These are phyloP conservation scores for Lotmaria passim DNA, from an alignment of 208 protist genomes.

Conservation along the genomic window DNA sequence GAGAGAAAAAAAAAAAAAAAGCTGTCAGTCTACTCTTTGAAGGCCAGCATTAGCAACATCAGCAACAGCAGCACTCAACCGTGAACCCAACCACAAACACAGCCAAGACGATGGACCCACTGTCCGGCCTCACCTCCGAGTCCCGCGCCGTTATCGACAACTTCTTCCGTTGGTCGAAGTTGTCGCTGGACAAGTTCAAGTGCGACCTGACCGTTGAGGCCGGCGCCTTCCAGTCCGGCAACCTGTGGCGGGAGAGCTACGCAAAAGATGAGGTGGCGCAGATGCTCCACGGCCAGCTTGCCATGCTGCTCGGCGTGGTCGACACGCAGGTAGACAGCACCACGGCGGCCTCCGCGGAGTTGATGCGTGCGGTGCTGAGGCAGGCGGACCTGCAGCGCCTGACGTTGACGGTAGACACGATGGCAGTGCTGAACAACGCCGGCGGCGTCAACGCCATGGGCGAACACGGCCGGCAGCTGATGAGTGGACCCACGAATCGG, in stretches of 20 bases:
- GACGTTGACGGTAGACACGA: conserved; percentile 54
- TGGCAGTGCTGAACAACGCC: conserved; percentile 55
- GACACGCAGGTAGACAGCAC: conserved; percentile 60
- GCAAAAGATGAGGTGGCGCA: conserved; percentile 46
- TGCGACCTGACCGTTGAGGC: conserved; percentile 68
- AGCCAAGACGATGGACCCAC: conserved; percentile 29
- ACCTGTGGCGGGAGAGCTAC: conserved; percentile 62
- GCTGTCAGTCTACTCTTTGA: too few relatives aligned
- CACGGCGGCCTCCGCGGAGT: conserved; percentile 50
- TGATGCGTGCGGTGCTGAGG: conserved; percentile 70
- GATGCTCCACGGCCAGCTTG: conserved; percentile 62
- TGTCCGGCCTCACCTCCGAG: conserved; percentile 58
- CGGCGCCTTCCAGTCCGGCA: conserved; percentile 52
- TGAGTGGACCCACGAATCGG: conserved; percentile 59
- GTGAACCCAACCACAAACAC: too few relatives aligned
- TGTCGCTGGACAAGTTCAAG: conserved; percentile 71
- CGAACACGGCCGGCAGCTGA: conserved; percentile 54
- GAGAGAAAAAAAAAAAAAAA: too few relatives aligned
- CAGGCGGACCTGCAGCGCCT: conserved; percentile 71
- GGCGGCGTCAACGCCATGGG: conserved; percentile 58
- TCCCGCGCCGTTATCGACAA: conserved; percentile 57
- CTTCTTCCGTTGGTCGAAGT: conserved; percentile 68
- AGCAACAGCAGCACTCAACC: too few relatives aligned
- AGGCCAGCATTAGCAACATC: too few relatives aligned
- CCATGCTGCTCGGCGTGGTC: conserved; percentile 58